Evolutionary conservation across 2,329 filamentous ascomycete genomes (phyloP).

Genomic region (Apiospora saccharicola): DNA sequence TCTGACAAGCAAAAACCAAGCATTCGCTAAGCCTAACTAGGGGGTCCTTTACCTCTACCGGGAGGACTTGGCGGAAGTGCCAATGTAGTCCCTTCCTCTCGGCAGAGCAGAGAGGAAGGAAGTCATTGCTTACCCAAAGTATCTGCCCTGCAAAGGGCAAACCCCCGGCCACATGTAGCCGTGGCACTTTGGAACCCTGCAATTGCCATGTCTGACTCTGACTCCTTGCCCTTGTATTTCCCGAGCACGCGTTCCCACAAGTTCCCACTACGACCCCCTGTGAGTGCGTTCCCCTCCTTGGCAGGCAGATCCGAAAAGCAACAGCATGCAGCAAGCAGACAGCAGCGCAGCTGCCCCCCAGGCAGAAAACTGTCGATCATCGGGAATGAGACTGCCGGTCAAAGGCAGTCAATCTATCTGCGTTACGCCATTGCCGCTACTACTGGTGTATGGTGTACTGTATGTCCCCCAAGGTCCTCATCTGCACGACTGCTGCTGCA

Average conservation of each 20-base stretch:
- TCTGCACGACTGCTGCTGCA: background rate
- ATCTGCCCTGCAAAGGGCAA: background rate
- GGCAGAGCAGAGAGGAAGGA: background rate
- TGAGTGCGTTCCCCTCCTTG: conserved; percentile 1
- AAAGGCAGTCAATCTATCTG: background rate
- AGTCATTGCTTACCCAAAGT: background rate
- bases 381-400: conserved; percentile 18
- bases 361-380: conserved; percentile 5
- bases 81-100: background rate
- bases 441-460: background rate
- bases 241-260: background rate
- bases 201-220: background rate
- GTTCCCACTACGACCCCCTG: background rate
- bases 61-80: background rate
- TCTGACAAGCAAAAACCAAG: conserved; percentile 13
- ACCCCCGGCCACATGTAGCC: background rate
- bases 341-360: background rate
- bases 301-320: conserved; percentile 16
- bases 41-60: background rate
- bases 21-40: conserved; percentile 14
- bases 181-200: background rate
- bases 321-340: background rate
- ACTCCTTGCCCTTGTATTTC: background rate
- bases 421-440: conserved; percentile 20
- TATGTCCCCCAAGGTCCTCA: background rate